Conservation (phyloP, 2,329 filamentous ascomycete species). For the Phialophora verrucosa region DNA sequence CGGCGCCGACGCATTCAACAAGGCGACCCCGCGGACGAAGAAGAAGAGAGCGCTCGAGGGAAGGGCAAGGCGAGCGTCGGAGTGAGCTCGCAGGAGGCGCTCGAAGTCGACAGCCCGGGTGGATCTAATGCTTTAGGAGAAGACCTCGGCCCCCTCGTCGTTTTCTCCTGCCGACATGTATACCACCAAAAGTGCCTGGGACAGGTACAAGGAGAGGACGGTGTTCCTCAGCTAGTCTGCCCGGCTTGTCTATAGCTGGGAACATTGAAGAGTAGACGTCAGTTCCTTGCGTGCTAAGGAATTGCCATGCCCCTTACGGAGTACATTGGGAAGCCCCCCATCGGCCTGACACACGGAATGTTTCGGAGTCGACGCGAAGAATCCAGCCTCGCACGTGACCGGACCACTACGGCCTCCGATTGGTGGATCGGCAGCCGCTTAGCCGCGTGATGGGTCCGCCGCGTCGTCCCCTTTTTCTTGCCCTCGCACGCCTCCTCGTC, state of each 20-base stretch:
- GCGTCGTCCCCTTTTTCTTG: conserved; percentile 8
- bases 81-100: conserved; percentile 19
- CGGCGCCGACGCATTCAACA: conserved; percentile 26
- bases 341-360: conserved; percentile 10
- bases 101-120: conserved; percentile 16
- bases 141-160: conserved; percentile 46
- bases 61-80: conserved; percentile 37
- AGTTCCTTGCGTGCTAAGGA: not conserved
- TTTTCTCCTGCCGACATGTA: conserved; percentile 57
- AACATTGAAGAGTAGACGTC: not conserved
- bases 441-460: conserved; percentile 7
- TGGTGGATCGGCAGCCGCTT: not conserved
- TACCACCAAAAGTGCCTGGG: conserved; percentile 55
- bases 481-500: not conserved
- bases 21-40: conserved; percentile 24
- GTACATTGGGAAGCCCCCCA: not conserved
- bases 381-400: conserved; percentile 23
- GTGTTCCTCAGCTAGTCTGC: conserved; percentile 24
- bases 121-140: conserved; percentile 1
- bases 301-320: not conserved
- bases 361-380: conserved; percentile 11
- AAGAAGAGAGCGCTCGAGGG: conserved; percentile 28
- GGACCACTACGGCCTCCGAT: not conserved
- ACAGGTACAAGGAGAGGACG: conserved; percentile 39
- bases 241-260: conserved; percentile 32